phyloP scores from a whole-genome alignment of 1,139 yeast species.

The Lodderomyces beijingensis region DNA sequence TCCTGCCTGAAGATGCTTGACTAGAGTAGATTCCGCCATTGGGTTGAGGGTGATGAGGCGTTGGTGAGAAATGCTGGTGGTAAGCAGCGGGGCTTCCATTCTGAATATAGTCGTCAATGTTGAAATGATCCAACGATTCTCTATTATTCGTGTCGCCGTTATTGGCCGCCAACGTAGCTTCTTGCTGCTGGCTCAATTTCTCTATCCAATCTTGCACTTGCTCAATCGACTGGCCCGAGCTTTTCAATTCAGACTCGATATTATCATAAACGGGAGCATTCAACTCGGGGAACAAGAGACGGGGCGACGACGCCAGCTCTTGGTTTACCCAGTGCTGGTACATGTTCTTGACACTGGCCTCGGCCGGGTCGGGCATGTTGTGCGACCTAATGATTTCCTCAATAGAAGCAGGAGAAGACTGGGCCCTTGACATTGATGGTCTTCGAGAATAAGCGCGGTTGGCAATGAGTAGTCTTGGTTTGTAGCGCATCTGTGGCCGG shows the following conservation, averaged over 20 bases:
- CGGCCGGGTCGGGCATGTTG: constrained; percentile 11
- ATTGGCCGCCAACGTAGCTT: background rate
- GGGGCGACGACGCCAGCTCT: constrained; percentile 25
- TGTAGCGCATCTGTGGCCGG: background rate
- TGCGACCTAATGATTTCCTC: constrained; percentile 36
- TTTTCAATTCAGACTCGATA: constrained; percentile 33
- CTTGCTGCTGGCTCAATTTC: constrained; percentile 35
- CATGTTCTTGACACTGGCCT: constrained; percentile 22
- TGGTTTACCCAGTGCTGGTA: constrained; percentile 31
- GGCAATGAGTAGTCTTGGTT: constrained; percentile 36
- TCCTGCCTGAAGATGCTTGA: constrained; percentile 6
- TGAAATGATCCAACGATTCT: constrained; percentile 1
- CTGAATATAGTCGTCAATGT: constrained; percentile 1
- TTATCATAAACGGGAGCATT: constrained; percentile 29
- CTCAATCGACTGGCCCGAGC: constrained; percentile 52
- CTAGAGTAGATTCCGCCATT: background rate
- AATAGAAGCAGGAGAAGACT: constrained; percentile 21
- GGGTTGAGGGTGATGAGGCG: background rate
- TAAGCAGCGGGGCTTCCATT: constrained; percentile 1
- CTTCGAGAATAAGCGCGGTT: constrained; percentile 38
- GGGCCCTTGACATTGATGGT: constrained; percentile 11
- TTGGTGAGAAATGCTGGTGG: background rate
- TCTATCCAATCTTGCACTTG: constrained; percentile 60
- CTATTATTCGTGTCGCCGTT: constrained; percentile 1
- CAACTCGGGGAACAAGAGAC: constrained; percentile 20